A percentile compares a stretch with the other conserved stretches of the same genome.
Conservation (phyloP, 768 basidiomycete species). For the Mycena albidolilacea region DNA sequence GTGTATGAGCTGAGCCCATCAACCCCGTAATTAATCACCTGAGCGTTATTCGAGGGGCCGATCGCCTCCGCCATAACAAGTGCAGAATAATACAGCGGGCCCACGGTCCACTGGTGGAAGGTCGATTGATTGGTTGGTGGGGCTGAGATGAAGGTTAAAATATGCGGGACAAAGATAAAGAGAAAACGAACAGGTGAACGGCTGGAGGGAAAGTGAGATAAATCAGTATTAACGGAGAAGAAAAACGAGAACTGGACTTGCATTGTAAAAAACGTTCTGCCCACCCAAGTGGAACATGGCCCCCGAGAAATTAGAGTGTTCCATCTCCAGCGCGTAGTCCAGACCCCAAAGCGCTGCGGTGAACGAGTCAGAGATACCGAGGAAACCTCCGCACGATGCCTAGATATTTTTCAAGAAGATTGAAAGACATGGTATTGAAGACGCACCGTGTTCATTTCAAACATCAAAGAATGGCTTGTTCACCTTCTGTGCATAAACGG, state of each 20-base stretch:
- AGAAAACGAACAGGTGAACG: background rate
- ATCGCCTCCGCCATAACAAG: conserved; percentile 80
- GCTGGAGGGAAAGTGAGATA: too few species aligned
- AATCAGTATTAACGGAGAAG: too few species aligned
- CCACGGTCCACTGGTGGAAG: conserved; percentile 80
- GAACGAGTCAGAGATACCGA: too few species aligned
- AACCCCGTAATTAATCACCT: conserved; percentile 73
- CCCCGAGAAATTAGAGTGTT: too few species aligned
- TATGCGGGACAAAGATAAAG: background rate
- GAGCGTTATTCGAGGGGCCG: conserved; percentile 73
- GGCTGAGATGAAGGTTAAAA: conserved; percentile 36
- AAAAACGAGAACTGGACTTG: too few species aligned
- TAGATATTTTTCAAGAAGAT: too few species aligned
- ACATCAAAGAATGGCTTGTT: conserved; percentile 64
- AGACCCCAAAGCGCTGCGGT: too few species aligned
- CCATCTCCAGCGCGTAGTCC: too few species aligned
- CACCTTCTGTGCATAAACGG: conserved; percentile 48
- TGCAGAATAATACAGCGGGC: conserved; percentile 80
- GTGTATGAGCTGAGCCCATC: conserved; percentile 66
- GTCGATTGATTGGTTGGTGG: conserved; percentile 68
- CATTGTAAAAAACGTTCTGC: too few species aligned
- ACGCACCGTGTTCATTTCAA: conserved; percentile 57
- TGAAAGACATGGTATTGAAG: too few species aligned
- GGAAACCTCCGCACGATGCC: too few species aligned
- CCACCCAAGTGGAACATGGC: too few species aligned